Percentiles rank a stretch among this genome's conserved stretches.
Conservation (phyloP, 805 yeast genomes). For the Candida corydali region DNA sequence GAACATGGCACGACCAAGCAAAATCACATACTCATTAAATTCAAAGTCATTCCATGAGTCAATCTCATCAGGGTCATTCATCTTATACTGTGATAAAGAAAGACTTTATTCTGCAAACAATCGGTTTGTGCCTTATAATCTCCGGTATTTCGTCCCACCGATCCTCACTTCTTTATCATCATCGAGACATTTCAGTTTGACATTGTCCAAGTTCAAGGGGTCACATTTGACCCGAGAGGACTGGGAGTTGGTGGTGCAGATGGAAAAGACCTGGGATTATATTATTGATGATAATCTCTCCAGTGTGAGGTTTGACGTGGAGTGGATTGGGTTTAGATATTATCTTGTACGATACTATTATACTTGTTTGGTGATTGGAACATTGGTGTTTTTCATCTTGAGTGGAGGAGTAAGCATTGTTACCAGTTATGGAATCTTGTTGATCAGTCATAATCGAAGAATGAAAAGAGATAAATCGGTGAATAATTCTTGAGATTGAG, state of each 20-base stretch:
- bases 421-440: slow-evolving; percentile 11
- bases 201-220: neutral
- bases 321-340: slow-evolving; percentile 41
- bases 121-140: slow-evolving; percentile 30
- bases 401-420: slow-evolving; percentile 27
- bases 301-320: slow-evolving; percentile 21
- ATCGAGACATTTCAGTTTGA: neutral
- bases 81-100: slow-evolving; percentile 29
- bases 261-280: slow-evolving; percentile 5
- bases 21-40: neutral
- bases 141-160: slow-evolving; percentile 37
- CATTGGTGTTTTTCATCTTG: slow-evolving; percentile 31
- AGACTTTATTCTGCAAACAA: slow-evolving; percentile 27
- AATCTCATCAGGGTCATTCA: slow-evolving; percentile 10
- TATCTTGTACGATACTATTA: slow-evolving; percentile 33
- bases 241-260: neutral
- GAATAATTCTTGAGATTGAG: too few relatives aligned
- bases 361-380: slow-evolving; percentile 32
- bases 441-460: neutral
- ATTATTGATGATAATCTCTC: slow-evolving; percentile 15
- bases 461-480: neutral
- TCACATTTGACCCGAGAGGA: neutral
- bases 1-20: neutral
- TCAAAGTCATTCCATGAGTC: slow-evolving; percentile 5
- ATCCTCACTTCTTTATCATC: slow-evolving; percentile 13